Evolutionary conservation across 2,329 filamentous ascomycete species (phyloP).

Genomic region (Blastomyces parvus): DNA sequence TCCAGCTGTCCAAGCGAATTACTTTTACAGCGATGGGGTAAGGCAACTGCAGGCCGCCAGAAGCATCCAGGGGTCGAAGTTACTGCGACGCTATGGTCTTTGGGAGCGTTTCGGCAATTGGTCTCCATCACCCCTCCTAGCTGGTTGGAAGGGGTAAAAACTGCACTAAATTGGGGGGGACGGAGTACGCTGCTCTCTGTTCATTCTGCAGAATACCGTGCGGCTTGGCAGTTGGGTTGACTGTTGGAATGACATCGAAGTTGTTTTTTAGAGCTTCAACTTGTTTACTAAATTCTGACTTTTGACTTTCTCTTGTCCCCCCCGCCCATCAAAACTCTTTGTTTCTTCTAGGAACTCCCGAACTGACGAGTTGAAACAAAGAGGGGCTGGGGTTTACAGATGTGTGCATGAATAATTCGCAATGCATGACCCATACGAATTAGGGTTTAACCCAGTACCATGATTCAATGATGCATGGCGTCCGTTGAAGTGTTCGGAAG

Average conservation of each 20-base stretch:
- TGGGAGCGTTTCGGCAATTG: not conserved
- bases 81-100: not conserved
- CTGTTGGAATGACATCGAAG: not conserved
- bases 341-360: not conserved
- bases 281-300: not conserved
- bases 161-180: not conserved
- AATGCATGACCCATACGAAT: not conserved
- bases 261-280: not conserved
- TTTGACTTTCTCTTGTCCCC: not conserved
- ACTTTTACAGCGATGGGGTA: not conserved
- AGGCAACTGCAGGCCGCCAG: not conserved
- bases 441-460: not conserved
- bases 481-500: not conserved
- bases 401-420: not conserved
- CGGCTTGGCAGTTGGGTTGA: not conserved
- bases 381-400: not conserved
- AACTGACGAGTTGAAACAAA: not conserved
- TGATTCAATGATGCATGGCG: not conserved
- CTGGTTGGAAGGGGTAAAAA: not conserved
- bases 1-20: not conserved
- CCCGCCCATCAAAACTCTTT: not conserved
- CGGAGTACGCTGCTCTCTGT: not conserved
- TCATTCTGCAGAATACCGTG: not conserved
- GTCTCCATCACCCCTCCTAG: not conserved
- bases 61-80: not conserved